Evolutionary conservation across 2,329 filamentous ascomycete genomes (phyloP).

Genomic region (Fusarium chuoi): DNA sequence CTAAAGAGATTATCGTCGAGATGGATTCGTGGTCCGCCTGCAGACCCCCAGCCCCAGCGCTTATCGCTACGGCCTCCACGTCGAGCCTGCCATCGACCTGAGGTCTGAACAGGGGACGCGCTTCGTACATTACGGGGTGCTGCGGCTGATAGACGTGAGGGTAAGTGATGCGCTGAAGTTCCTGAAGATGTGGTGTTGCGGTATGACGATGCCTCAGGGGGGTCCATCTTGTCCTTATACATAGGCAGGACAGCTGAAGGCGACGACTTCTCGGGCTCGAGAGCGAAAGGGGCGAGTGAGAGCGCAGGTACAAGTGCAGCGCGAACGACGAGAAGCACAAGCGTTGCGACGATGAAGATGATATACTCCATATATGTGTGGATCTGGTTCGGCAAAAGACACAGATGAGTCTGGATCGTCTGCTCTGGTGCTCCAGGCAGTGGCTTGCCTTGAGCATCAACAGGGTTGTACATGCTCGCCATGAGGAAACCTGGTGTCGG

Average conservation of each 20-base stretch:
- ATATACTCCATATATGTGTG: slow-evolving; percentile 84
- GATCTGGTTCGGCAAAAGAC: slow-evolving; percentile 88
- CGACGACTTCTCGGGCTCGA: slow-evolving; percentile 52
- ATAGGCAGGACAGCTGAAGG: slow-evolving; percentile 51
- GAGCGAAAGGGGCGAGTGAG: slow-evolving; percentile 63
- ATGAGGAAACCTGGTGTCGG: slow-evolving; percentile 87
- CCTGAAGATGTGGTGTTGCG: slow-evolving; percentile 37
- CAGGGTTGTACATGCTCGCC: slow-evolving; percentile 90
- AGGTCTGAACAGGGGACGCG: slow-evolving; percentile 30
- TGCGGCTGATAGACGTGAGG: slow-evolving; percentile 37
- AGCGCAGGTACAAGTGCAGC: slow-evolving; percentile 68
- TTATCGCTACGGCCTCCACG: slow-evolving; percentile 41
- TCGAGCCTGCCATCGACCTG: slow-evolving; percentile 42
- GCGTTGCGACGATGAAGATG: slow-evolving; percentile 65
- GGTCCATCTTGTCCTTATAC: slow-evolving; percentile 65
- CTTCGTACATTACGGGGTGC: slow-evolving; percentile 35
- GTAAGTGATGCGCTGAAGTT: slow-evolving; percentile 39
- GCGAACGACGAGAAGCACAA: slow-evolving; percentile 62
- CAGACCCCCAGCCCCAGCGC: slow-evolving; percentile 58
- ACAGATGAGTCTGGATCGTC: slow-evolving; percentile 89
- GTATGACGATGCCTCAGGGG: slow-evolving; percentile 43
- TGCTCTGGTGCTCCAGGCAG: slow-evolving; percentile 54
- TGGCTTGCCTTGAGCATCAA: slow-evolving; percentile 69
- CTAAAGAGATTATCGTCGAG: slow-evolving; percentile 62
- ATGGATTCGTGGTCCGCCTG: slow-evolving; percentile 62